Base-by-base conservation (phyloP, 441 rosid species). In the California macrophylla region DNA sequence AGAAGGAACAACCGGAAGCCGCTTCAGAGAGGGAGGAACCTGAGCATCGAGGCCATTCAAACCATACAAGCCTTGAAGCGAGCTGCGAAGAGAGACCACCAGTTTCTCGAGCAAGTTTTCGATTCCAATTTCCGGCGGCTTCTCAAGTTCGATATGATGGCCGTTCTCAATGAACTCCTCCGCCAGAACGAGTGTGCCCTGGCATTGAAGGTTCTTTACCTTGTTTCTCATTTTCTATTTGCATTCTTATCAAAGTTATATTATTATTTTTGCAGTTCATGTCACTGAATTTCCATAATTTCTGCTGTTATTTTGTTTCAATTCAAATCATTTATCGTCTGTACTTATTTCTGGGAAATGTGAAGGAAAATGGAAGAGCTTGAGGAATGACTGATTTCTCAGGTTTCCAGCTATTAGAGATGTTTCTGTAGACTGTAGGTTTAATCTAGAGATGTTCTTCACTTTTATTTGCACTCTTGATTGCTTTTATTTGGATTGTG, bases 11-110 rank as follows among this genome's bases (percentile, higher is more conserved):
- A 88, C 81, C 75, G 91, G 65, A 87, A 81, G 81, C 92, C 88
- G 54, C 76, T 89, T 66, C 93, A 85, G 82, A 85, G 79, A 80
- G 92, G 97, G 67, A 82, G 97, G 71, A 82, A 81, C 79, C 90
- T 89, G 71, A 91, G 97, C 83, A 86, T 82, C 64, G 97, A 91
- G 77, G 91, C 93, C n/a, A 91, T 91, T 66, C 96, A 91, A 67
- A 80, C 89, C 0, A 83, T 90, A 30, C 97, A 90, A 75, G 78
- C 91, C 12, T 79, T 88, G 72, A 91, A 91, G 77, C 84, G 93
- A 78, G 92, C 88, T 36, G 24, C 60, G 3, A 77, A 81, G 67
- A 64, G 66, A 69, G 18, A 62, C 34, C 52, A 78, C 3, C 62
- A 72, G 10, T 8, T 74, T 29, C 72, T 87, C 29, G 79, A 82